Evolutionary conservation across 106 monocot species (phyloP).

Genomic region (Gastrodia elata): DNA sequence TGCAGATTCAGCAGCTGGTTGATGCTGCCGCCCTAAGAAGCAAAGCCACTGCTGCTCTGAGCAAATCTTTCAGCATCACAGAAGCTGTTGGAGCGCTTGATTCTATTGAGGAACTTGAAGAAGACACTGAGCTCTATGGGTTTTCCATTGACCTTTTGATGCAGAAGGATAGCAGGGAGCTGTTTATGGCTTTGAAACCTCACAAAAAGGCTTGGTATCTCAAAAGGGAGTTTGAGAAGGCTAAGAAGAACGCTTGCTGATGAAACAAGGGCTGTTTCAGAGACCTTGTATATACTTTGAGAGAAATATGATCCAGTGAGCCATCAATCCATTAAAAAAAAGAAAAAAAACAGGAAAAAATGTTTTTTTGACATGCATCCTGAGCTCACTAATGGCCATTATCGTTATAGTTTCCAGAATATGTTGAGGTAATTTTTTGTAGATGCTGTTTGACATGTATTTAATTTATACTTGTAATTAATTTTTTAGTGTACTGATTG

Average conservation of each 20-base stretch:
- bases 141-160: slow-evolving; percentile 19
- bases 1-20: slow-evolving; percentile 4
- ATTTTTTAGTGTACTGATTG: too few species aligned
- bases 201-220: slow-evolving; percentile 21
- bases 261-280: too few species aligned
- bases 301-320: too few species aligned
- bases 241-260: not conserved
- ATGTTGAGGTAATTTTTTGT: too few species aligned
- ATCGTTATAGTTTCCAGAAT: too few species aligned
- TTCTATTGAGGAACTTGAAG: slow-evolving; percentile 13
- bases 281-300: too few species aligned
- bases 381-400: too few species aligned
- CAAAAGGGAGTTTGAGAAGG: slow-evolving; percentile 13
- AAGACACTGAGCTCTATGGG: slow-evolving; percentile 16
- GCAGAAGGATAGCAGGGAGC: slow-evolving; percentile 17
- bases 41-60: slow-evolving; percentile 2
- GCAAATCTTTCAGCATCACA: slow-evolving; percentile 11
- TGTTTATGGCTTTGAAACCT: slow-evolving; percentile 16
- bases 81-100: slow-evolving; percentile 17
- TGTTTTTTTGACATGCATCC: too few species aligned
- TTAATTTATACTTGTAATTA: too few species aligned
- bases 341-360: too few species aligned
- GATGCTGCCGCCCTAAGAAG: slow-evolving; percentile 7
- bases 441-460: too few species aligned
- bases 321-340: too few species aligned